phyloP scores from a whole-genome alignment of 164 flowering plant species.

The Piper betle region DNA sequence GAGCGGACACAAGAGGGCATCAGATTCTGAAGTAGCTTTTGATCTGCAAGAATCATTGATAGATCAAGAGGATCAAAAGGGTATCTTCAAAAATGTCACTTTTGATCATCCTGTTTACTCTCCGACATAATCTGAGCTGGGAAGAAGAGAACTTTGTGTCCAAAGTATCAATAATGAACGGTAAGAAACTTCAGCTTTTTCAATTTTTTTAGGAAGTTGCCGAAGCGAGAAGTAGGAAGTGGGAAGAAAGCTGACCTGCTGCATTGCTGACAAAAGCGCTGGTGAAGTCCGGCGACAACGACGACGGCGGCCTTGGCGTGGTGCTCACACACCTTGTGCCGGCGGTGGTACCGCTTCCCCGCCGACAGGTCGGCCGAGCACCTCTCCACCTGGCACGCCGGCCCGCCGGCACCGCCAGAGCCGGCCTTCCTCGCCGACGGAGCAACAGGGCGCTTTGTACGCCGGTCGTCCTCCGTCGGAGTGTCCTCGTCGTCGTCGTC shows the following conservation, averaged over 20 bases:
- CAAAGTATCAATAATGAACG: background rate
- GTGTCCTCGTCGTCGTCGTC: conserved; percentile 24
- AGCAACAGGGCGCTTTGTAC: conserved; percentile 18
- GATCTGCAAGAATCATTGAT: background rate
- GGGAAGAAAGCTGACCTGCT: conserved; percentile 53
- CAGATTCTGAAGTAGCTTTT: background rate
- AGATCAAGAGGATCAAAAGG: background rate
- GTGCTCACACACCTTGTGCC: conserved; percentile 68
- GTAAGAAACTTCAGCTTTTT: background rate
- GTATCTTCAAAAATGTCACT: background rate
- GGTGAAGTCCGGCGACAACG: conserved; percentile 34
- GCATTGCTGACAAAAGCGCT: conserved; percentile 92
- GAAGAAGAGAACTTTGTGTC: background rate
- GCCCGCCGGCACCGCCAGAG: conserved; percentile 9
- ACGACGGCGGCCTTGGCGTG: conserved; percentile 72
- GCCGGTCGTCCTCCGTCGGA: conserved; percentile 21
- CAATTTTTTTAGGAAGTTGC: no score
- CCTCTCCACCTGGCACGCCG: conserved; percentile 73
- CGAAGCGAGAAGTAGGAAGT: no score
- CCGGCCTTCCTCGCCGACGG: conserved; percentile 5
- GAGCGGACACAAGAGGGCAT: background rate
- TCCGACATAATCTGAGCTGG: background rate
- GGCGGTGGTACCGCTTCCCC: conserved; percentile 53
- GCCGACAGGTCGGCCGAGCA: conserved; percentile 44
- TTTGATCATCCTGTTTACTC: background rate